Conservation (phyloP, 352 stramenopile genomes). For the Blastocystis sp. region DNA sequence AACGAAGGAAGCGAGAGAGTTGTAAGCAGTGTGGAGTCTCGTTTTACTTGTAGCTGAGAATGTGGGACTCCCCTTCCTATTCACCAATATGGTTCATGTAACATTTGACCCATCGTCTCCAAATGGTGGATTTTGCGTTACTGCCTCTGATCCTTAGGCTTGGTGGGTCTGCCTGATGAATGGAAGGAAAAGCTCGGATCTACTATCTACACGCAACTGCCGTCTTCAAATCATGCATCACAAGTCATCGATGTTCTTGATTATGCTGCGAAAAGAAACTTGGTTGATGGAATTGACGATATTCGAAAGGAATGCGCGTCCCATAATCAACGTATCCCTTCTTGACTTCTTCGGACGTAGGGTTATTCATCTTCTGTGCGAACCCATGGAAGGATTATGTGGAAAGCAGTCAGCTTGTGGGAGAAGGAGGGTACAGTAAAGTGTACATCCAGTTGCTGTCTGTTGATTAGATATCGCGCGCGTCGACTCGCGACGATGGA, state of each 20-base stretch:
- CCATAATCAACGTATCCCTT: conserved; percentile 11
- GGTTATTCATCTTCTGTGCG: conserved; percentile 61
- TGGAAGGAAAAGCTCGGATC: conserved; percentile 63
- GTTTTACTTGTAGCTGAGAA: too few species aligned
- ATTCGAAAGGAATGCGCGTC: background rate
- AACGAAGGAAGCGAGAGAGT: too few species aligned
- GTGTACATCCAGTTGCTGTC: conserved; percentile 62
- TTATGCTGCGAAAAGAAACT: background rate
- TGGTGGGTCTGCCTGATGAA: conserved; percentile 62
- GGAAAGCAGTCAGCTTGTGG: conserved; percentile 54
- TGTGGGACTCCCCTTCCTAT: too few species aligned
- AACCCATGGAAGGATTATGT: conserved; percentile 59
- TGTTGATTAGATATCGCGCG: background rate
- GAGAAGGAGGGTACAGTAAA: conserved; percentile 64
- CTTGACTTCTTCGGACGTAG: conserved; percentile 48
- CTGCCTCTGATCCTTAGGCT: background rate
- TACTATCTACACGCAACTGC: too few species aligned
- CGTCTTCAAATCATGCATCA: too few species aligned
- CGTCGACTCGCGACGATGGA: conserved; percentile 57
- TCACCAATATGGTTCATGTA: conserved; percentile 57
- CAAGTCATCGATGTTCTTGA: background rate
- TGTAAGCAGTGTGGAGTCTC: too few species aligned
- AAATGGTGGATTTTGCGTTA: conserved; percentile 47
- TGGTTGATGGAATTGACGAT: background rate
- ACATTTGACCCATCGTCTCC: conserved; percentile 59